Evolutionary conservation across 2,329 filamentous ascomycete genomes (phyloP), one percentile per base, ranked within the genome.

Genomic region (Fusarium beomiforme): DNA sequence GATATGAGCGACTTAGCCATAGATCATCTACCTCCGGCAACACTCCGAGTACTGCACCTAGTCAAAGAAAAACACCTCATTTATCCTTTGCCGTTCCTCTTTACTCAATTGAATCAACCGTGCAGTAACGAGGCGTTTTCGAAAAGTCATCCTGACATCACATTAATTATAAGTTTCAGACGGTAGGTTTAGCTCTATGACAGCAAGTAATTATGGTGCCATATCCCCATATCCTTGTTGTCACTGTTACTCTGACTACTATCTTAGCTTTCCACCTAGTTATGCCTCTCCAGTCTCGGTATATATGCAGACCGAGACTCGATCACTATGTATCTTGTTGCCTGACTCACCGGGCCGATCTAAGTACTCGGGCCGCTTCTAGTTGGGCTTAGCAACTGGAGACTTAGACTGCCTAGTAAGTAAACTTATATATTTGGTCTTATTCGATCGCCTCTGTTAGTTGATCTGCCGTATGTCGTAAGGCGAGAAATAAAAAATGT

Each of bases 301-400:
- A 50, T 67, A 29, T 29, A 29, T 29, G 34, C 56, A 57, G 60
- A 67, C 67, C 36, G 51, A 62, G 65, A 55, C 17, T 63, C 49
- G 36, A 41, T 59, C 34, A 44, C 43, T 59, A 59, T 64, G 37
- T 36, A 29, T 29, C 11, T 9, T 29, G 29, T 59, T 54, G 47
- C 49, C 47, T 39, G 59, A 46, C 42, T 44, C 46, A 69, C 71
- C 69, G 64, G 69, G 46, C 69, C 69, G 69, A 71, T 62, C 46
- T 71, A 68, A 49, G 59, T 67, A 59, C 68, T 71, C 69, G 69
- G 69, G 64, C 69, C 69, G 69, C 69, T 49, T 71, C 64, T 71
- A 71, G 64, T 51, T 59, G 41, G 21, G 33, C 42, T 46, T 54
- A 49, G 54, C 26, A 43, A 43, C 26, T 58, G 31, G 39, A 47